Evolutionary conservation across 2,329 filamentous ascomycete species (phyloP), one percentile per base, ranked within the genome.

Genomic region (Fusarium dimerum): DNA sequence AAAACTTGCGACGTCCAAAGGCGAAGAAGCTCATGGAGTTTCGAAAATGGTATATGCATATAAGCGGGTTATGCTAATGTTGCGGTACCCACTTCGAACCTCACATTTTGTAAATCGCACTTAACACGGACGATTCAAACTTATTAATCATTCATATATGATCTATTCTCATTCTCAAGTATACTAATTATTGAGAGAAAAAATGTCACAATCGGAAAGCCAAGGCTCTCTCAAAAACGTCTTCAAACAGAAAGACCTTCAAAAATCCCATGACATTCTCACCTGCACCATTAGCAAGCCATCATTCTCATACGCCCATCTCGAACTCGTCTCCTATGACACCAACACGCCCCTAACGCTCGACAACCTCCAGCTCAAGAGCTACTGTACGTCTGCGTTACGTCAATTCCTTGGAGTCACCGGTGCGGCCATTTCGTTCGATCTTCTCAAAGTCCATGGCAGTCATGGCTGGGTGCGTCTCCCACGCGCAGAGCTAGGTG

Each of bases 381-480:
- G 83, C 1, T 85, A 88, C 64, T 81, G 88, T 60, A 82, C 80
- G 2, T 70, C 79, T 1, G 85, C 88, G 0, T 73, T 93, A 8
- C 76, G 76, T 1, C 82, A 88, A 55, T 92, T 89, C 62, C 80
- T 93, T 2, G 90, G 90, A 17, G 72, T 83, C 16, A 85, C 83
- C 0, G 90, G 90, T 11, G 73, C 78, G 2, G 84, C 83, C 11
- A 85, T 92, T 4, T 74, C 85, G 1, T 66, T 92, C 50, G 90
- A 93, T 65, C 83, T 92, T 17, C 77, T 93, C 34, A 83, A 85
- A 60, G 73, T 86, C 0, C 71, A 82, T 3, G 77, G 73, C 2
- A 62, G 65, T 6, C 76, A 83, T 44, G 81, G 81, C 50, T 90
- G 87, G 85, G 68, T 91, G 45, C 77, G 88, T 16, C 68, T 90